These are phyloP conservation scores for Saturnispora hagleri DNA, from an alignment of 805 yeast genomes.

Conservation along the genomic window DNA sequence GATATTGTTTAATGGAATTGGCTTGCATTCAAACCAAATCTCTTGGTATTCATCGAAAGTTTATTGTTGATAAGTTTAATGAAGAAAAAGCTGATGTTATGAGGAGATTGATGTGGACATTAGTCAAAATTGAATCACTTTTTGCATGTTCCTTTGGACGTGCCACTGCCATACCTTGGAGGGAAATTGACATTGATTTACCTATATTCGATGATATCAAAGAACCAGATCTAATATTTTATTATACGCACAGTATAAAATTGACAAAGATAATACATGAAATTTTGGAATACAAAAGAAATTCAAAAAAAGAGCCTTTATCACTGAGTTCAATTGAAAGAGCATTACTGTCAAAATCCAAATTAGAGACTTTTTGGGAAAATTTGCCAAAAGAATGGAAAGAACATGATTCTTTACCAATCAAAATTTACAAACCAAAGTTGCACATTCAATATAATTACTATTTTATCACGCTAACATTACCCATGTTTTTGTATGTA, in stretches of 20 bases:
- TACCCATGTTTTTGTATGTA: too few species aligned
- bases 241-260: slow-evolving; percentile 28
- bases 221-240: slow-evolving; percentile 28
- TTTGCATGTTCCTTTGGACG: slow-evolving; percentile 38
- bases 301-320: too few species aligned
- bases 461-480: too few species aligned
- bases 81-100: slow-evolving; percentile 30
- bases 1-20: slow-evolving; percentile 38
- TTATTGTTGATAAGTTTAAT: slow-evolving; percentile 28
- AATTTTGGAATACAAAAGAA: slow-evolving; percentile 34
- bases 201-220: slow-evolving; percentile 26
- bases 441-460: too few species aligned
- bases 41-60: slow-evolving; percentile 38
- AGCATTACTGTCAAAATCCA: too few species aligned
- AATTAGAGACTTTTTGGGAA: too few species aligned
- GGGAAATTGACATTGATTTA: slow-evolving; percentile 35
- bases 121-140: slow-evolving; percentile 33
- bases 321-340: too few species aligned
- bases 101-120: slow-evolving; percentile 37
- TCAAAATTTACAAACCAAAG: too few species aligned
- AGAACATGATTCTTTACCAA: too few species aligned
- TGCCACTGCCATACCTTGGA: slow-evolving; percentile 35
- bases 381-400: too few species aligned
- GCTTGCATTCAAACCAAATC: slow-evolving; percentile 40
- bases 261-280: slow-evolving; percentile 32